phyloP scores from a whole-genome alignment of 331 rosid species.

The Stylosanthes scabra region DNA sequence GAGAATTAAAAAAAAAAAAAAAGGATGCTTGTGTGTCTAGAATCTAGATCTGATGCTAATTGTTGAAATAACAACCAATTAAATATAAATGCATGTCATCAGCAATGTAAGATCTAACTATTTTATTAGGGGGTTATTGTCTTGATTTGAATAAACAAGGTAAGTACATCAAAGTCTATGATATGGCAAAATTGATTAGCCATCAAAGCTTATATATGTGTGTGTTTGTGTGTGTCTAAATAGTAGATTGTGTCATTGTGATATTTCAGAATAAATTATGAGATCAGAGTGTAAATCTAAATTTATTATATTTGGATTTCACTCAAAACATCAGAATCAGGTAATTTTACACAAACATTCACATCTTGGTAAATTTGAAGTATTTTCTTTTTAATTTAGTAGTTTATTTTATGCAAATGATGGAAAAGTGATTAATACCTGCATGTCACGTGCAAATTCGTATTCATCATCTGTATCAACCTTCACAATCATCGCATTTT shows the following conservation, averaged over 20 bases:
- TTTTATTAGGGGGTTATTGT: neutral
- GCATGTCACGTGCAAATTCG: conserved; percentile 88
- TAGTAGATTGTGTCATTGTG: too few species aligned
- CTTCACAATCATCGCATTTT: conserved; percentile 70
- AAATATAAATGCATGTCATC: neutral
- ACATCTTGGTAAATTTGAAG: neutral
- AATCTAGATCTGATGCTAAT: conserved; percentile 34
- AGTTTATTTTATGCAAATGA: neutral
- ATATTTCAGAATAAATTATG: too few species aligned
- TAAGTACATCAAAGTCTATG: neutral
- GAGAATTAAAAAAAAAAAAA: neutral
- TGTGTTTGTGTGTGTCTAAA: too few species aligned
- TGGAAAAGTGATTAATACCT: conserved; percentile 54
- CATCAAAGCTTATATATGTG: neutral
- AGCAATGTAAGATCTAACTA: neutral
- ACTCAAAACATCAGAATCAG: too few species aligned
- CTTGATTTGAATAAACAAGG: neutral
- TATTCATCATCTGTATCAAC: conserved; percentile 94
- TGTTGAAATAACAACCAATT: neutral
- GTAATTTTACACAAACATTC: too few species aligned
- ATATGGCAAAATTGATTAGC: conserved; percentile 5
- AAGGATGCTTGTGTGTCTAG: neutral
- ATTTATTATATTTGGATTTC: too few species aligned
- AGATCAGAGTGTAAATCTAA: too few species aligned
- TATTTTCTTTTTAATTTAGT: neutral